Percentiles rank a stretch among this genome's conserved stretches.
phyloP scores from a whole-genome alignment of 768 basidiomycete genomes.

The Boletales sp. region DNA sequence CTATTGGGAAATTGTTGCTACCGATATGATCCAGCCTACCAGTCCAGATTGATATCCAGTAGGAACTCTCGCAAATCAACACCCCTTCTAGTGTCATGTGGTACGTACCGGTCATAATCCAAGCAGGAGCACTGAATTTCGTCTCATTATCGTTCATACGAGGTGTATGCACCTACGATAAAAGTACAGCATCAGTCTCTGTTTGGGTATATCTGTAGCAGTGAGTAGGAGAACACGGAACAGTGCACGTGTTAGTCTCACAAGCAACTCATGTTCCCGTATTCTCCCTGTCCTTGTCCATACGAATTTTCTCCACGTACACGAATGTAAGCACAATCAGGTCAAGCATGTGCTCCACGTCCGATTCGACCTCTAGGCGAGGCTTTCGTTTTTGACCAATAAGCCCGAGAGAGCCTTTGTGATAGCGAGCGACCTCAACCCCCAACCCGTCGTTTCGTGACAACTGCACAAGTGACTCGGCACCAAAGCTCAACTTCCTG shows the following conservation, averaged over 20 bases:
- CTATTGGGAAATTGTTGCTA: background rate
- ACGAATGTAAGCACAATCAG: slow-evolving; percentile 28
- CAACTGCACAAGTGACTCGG: slow-evolving; percentile 8
- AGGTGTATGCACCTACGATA: slow-evolving; percentile 5
- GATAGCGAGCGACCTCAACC: slow-evolving; percentile 19
- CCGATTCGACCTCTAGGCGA: slow-evolving; percentile 17
- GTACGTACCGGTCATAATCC: background rate
- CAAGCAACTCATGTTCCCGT: slow-evolving; percentile 1
- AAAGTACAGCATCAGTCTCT: slow-evolving; percentile 7
- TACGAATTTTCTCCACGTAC: slow-evolving; percentile 30
- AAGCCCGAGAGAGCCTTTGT: slow-evolving; percentile 17
- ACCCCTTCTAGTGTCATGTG: background rate
- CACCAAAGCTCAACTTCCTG: background rate
- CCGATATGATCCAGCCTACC: slow-evolving; percentile 1
- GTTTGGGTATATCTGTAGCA: background rate
- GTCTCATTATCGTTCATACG: slow-evolving; percentile 4
- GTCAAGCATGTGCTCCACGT: slow-evolving; percentile 24
- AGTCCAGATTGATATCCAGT: slow-evolving; percentile 14
- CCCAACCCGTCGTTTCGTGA: slow-evolving; percentile 15
- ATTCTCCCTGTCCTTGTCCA: slow-evolving; percentile 18
- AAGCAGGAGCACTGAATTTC: background rate
- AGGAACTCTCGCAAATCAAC: background rate
- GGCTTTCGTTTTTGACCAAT: slow-evolving; percentile 16
- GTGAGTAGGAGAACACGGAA: background rate
- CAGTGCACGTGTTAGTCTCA: background rate